phyloP scores from a whole-genome alignment of 2,329 filamentous ascomycete genomes.

The Xylaria sp. region DNA sequence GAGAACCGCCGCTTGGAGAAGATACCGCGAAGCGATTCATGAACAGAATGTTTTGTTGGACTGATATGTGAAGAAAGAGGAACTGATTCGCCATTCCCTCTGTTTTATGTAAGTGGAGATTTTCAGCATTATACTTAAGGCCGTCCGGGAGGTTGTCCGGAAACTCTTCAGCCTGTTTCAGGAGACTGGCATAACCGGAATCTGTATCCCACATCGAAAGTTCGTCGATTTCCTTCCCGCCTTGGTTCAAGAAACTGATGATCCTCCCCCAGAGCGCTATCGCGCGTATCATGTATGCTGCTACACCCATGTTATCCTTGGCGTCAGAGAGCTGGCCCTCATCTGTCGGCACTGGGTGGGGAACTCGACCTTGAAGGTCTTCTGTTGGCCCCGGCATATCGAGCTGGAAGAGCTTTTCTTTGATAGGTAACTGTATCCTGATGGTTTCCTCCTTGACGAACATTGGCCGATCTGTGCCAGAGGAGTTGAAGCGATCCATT shows the following conservation, averaged over 20 bases:
- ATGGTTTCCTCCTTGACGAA: slow-evolving; percentile 92
- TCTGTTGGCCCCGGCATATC: slow-evolving; percentile 92
- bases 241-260: slow-evolving; percentile 89
- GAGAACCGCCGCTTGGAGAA: slow-evolving; percentile 70
- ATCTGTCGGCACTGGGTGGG: slow-evolving; percentile 69
- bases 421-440: slow-evolving; percentile 89
- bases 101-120: slow-evolving; percentile 84
- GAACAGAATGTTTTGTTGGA: slow-evolving; percentile 90
- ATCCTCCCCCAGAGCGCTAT: slow-evolving; percentile 92
- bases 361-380: slow-evolving; percentile 77
- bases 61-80: slow-evolving; percentile 87
- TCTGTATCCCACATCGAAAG: slow-evolving; percentile 83
- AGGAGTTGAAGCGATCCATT: slow-evolving; percentile 98
- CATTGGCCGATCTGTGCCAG: slow-evolving; percentile 89
- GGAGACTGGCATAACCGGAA: slow-evolving; percentile 79
- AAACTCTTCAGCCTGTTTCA: slow-evolving; percentile 77
- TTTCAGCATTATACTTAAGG: slow-evolving; percentile 82
- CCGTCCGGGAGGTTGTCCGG: slow-evolving; percentile 73
- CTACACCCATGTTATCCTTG: slow-evolving; percentile 90
- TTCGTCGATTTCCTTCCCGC: slow-evolving; percentile 81
- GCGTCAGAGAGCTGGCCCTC: slow-evolving; percentile 73
- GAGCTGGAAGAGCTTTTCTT: slow-evolving; percentile 88
- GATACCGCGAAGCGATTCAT: slow-evolving; percentile 88
- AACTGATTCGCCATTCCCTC: slow-evolving; percentile 92
- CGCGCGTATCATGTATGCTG: slow-evolving; percentile 86